Percentiles rank a stretch among this genome's conserved stretches.
These are phyloP conservation scores for Podosphaera fusca DNA, from an alignment of 2,329 filamentous ascomycete species.

Conservation along the genomic window DNA sequence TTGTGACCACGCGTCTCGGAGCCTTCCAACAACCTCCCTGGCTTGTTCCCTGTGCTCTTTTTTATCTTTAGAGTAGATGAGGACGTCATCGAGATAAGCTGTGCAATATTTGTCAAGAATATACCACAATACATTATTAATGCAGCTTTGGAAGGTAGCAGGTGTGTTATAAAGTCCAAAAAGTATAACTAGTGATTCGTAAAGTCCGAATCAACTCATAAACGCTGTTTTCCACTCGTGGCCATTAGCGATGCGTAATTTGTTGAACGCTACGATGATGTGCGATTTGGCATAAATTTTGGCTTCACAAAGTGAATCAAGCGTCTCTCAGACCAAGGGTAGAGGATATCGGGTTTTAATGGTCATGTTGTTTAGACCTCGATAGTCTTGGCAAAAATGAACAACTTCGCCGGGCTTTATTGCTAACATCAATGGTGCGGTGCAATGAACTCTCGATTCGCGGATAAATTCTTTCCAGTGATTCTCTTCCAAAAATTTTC, in stretches of 20 bases:
- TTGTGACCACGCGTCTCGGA: too few relatives aligned
- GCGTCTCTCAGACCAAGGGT: not conserved
- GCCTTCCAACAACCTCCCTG: not conserved
- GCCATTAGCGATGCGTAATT: not conserved
- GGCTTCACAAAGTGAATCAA: not conserved
- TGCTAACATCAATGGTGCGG: not conserved
- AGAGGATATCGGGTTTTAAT: conserved; percentile 2
- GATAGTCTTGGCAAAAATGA: conserved; percentile 1
- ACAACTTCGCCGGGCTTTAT: not conserved
- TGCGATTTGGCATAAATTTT: conserved; percentile 2
- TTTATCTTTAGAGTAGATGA: conserved; percentile 2
- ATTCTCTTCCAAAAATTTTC: too few relatives aligned
- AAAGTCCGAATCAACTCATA: not conserved
- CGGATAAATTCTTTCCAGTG: too few relatives aligned
- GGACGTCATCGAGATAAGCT: not conserved
- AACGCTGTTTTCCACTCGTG: conserved; percentile 8
- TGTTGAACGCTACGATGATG: conserved; percentile 2
- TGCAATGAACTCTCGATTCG: too few relatives aligned
- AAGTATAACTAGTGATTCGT: too few relatives aligned
- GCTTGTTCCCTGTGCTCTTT: not conserved
- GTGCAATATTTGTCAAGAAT: too few relatives aligned
- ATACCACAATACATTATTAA: too few relatives aligned
- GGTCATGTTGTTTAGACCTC: conserved; percentile 1
- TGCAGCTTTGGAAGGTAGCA: too few relatives aligned
- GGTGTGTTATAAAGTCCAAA: too few relatives aligned